Evolutionary conservation across 352 stramenopile genomes (phyloP), one percentile per base, ranked within the genome.

Genomic region (Globisporangium rhizosaccharum): DNA sequence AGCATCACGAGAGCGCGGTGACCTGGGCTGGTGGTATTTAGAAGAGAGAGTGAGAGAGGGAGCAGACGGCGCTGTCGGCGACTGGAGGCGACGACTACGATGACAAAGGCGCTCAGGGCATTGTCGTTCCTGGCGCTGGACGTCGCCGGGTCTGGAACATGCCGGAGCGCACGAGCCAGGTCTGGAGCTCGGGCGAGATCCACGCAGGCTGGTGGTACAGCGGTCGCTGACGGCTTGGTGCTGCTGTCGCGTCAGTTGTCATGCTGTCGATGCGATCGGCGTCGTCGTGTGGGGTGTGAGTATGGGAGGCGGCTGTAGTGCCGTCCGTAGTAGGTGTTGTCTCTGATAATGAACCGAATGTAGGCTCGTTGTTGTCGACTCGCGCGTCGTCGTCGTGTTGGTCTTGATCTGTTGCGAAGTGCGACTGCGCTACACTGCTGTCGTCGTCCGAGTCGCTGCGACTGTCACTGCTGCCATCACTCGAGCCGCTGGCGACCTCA

Each of bases 181-280:
- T 23, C 20, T 70, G 67, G 33, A 88, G 65, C 57, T 87, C 77
- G 0, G 76, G 69, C 4, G 76, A 87, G 65, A 88, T 85, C 72
- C 73, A 85, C 53, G 76, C 80, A 18, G 77, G 71, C 36, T 76
- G 74, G 65, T 86, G 75, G 52, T 73, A 67, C n/a, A 68, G 60
- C 41, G 66, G 64, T 20, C 54, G 52, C 33, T 65, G 67, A 9
- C 11, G 66, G 14, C 11, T 25, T 36, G 45, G 12, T 11, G 56
- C 42, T 42, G 33, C 23, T 30, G 54, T 12, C 5, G 36, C 42
- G 2, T 60, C 46, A 20, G 41, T 48, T 9, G 28, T 3, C 23
- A 11, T 26, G 3, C 7, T 39, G 30, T 39, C 25, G 26, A 42
- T 14, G 23, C 20, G 28, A 28, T 26, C 49, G 49, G 26, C 33